Evolutionary conservation across 148 eudicot species (phyloP).

Genomic region (Silene latifolia): DNA sequence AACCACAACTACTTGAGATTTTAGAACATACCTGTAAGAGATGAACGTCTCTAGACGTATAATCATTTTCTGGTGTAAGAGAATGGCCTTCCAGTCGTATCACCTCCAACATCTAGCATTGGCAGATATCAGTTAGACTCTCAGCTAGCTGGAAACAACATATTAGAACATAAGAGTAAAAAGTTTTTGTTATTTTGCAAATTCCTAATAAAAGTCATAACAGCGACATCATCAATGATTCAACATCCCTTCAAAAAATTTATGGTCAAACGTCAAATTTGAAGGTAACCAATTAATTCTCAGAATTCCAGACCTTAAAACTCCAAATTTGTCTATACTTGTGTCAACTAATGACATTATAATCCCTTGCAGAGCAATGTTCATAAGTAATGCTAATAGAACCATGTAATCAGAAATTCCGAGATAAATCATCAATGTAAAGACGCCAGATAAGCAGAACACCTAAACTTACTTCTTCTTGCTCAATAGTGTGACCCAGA

Average conservation of each 20-base stretch:
- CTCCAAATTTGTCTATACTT: too few relatives aligned
- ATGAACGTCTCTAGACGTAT: conserved; percentile 71
- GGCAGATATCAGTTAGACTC: conserved; percentile 4
- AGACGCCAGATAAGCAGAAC: too few relatives aligned
- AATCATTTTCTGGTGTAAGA: conserved; percentile 70
- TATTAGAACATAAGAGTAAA: too few relatives aligned
- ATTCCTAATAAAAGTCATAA: too few relatives aligned
- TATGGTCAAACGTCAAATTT: too few relatives aligned
- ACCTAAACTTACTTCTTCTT: conserved; percentile 62
- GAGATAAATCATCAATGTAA: background rate
- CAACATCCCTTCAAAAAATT: too few relatives aligned
- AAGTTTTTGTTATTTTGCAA: too few relatives aligned
- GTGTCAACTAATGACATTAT: background rate
- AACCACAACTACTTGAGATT: background rate
- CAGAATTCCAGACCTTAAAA: too few relatives aligned
- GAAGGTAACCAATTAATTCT: too few relatives aligned
- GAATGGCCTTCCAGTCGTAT: conserved; percentile 87
- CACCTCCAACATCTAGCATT: conserved; percentile 73
- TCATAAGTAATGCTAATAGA: background rate
- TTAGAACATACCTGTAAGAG: conserved; percentile 59
- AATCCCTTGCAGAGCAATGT: background rate
- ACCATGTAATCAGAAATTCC: background rate
- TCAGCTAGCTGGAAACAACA: background rate
- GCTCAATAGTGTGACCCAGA: conserved; percentile 86
- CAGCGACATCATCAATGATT: too few relatives aligned